These are phyloP conservation scores for Dothideomycetes sp. DNA, from an alignment of 2,329 filamentous ascomycete species.

Conservation along the genomic window DNA sequence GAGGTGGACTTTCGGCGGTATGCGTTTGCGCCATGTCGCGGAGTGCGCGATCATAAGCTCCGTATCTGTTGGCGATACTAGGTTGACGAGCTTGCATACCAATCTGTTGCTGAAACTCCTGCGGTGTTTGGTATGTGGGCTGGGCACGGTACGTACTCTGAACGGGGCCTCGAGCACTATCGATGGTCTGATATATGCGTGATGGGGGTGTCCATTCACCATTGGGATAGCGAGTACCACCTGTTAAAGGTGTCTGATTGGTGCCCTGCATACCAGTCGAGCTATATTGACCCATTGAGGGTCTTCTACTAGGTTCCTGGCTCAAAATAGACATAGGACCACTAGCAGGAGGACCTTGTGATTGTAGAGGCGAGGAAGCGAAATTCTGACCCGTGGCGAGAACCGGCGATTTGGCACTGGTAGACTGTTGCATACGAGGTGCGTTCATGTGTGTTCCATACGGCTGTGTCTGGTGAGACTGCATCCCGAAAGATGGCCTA, in stretches of 20 bases:
- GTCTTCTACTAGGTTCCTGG: not conserved
- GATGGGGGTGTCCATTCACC: constrained; percentile 29
- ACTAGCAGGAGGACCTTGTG: too few relatives aligned
- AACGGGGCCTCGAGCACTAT: constrained; percentile 4
- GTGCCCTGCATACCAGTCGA: constrained; percentile 18
- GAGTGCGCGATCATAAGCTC: constrained; percentile 25
- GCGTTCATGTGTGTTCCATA: not conserved
- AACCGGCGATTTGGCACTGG: not conserved
- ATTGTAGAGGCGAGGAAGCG: too few relatives aligned
- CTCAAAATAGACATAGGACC: too few relatives aligned
- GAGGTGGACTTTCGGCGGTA: not conserved
- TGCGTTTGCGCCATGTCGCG: constrained; percentile 19
- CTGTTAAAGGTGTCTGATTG: constrained; percentile 15
- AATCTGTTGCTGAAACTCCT: constrained; percentile 36
- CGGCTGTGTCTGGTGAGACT: constrained; percentile 11
- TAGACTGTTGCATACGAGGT: not conserved
- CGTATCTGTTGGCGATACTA: constrained; percentile 26
- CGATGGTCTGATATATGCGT: constrained; percentile 18
- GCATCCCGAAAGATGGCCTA: constrained; percentile 5
- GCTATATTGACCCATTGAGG: not conserved
- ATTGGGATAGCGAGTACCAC: constrained; percentile 17
- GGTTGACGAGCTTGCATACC: constrained; percentile 22
- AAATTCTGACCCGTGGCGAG: too few relatives aligned
- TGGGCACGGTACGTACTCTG: constrained; percentile 13
- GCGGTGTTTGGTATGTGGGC: constrained; percentile 35